Evolutionary conservation across 805 yeast genomes (phyloP).

Genomic region (Kodamaea jinghongensis): DNA sequence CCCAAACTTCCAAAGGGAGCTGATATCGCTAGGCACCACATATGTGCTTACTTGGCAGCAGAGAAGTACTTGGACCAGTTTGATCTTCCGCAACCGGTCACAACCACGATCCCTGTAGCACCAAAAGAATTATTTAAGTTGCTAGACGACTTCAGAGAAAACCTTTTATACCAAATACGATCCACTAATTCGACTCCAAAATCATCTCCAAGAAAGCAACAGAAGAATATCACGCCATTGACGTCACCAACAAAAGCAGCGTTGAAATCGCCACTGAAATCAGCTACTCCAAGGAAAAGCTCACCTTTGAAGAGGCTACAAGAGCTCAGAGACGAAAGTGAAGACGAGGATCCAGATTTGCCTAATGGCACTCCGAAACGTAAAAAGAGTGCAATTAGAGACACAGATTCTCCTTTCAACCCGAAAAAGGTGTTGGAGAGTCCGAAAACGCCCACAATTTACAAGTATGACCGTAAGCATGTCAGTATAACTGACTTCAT

Average conservation of each 20-base stretch:
- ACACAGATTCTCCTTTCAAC: conserved; percentile 28
- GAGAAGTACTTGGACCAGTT: conserved; percentile 45
- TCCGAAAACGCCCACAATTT: conserved; percentile 12
- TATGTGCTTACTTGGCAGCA: conserved; percentile 63
- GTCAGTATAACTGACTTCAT: conserved; percentile 36
- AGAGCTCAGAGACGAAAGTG: conserved; percentile 19
- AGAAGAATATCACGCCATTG: conserved; percentile 5
- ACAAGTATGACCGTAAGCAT: conserved; percentile 20
- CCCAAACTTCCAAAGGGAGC: conserved; percentile 49
- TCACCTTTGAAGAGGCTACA: conserved; percentile 39
- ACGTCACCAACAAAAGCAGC: conserved; percentile 14
- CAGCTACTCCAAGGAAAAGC: conserved; percentile 24
- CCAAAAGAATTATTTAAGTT: conserved; percentile 40
- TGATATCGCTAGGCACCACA: conserved; percentile 65
- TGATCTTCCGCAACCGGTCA: conserved; percentile 47
- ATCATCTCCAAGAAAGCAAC: conserved; percentile 16
- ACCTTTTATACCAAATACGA: conserved; percentile 28
- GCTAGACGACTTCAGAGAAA: conserved; percentile 45
- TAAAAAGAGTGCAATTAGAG: conserved; percentile 13
- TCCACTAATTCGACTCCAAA: conserved; percentile 17
- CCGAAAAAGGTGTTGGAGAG: conserved; percentile 14
- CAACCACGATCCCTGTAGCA: conserved; percentile 58
- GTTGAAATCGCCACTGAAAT: conserved; percentile 12
- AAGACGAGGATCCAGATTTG: conserved; percentile 2
- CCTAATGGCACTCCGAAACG: conserved; percentile 11